phyloP scores from a whole-genome alignment of 805 yeast species.

The Ogataea angusta region DNA sequence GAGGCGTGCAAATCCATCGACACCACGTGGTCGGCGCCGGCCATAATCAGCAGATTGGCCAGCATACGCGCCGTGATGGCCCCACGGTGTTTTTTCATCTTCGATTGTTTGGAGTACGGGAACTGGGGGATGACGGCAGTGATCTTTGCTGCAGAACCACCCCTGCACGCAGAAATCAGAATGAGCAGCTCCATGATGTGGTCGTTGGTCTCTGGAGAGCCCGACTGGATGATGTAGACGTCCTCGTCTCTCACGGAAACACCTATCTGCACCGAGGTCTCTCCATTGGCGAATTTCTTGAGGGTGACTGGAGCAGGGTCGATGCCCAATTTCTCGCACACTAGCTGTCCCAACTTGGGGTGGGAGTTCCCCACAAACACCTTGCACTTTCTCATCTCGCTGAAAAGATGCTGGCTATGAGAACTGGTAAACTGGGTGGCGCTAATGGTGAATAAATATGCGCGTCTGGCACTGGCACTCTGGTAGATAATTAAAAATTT shows the following conservation, averaged over 20 bases:
- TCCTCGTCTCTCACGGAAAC: constrained; percentile 96
- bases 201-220: constrained; percentile 84
- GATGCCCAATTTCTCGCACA: constrained; percentile 87
- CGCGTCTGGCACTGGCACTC: constrained; percentile 5
- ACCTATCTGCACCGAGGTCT: constrained; percentile 93
- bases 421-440: not conserved
- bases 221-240: constrained; percentile 88
- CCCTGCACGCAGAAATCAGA: constrained; percentile 90
- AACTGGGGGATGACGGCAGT: constrained; percentile 97
- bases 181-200: constrained; percentile 95
- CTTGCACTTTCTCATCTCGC: constrained; percentile 88
- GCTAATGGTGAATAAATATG: constrained; percentile 6
- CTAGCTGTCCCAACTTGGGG: constrained; percentile 87
- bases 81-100: constrained; percentile 98
- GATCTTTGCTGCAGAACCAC: constrained; percentile 97
- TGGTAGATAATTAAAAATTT: constrained; percentile 4
- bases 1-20: constrained; percentile 96
- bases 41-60: constrained; percentile 92
- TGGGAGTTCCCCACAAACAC: constrained; percentile 96
- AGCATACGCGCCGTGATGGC: constrained; percentile 98
- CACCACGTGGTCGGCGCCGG: constrained; percentile 98
- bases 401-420: constrained; percentile 2
- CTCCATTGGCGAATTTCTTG: constrained; percentile 94
- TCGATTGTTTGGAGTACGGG: constrained; percentile 95
- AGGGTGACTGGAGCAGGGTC: constrained; percentile 91